phyloP scores from a whole-genome alignment of 768 basidiomycete genomes.

The Naganishia friedmannii region DNA sequence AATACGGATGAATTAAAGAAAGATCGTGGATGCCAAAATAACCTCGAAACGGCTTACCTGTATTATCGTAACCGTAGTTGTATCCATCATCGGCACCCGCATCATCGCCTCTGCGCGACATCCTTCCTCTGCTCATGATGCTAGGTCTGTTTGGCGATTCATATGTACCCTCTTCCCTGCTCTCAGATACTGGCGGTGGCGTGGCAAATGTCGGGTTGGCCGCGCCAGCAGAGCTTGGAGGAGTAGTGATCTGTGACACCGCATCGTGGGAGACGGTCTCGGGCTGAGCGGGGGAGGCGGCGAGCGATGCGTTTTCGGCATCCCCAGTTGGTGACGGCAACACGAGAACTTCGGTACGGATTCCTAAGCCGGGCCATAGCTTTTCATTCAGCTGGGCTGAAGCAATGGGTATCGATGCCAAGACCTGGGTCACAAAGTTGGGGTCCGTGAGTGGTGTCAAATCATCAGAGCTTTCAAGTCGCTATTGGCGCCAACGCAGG shows the following conservation, averaged over 20 bases:
- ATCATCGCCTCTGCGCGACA: slow-evolving; percentile 16
- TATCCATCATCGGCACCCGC: slow-evolving; percentile 24
- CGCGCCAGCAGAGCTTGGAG: neutral
- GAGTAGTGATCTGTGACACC: neutral
- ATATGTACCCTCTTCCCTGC: neutral
- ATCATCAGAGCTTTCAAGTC: slow-evolving; percentile 58
- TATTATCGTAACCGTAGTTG: slow-evolving; percentile 28
- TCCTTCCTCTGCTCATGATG: slow-evolving; percentile 30
- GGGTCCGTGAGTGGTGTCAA: slow-evolving; percentile 82
- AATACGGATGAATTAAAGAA: neutral
- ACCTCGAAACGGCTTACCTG: slow-evolving; percentile 12
- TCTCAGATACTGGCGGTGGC: neutral
- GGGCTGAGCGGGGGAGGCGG: neutral
- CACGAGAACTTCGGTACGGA: slow-evolving; percentile 59
- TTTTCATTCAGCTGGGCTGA: slow-evolving; percentile 61
- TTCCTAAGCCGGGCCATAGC: slow-evolving; percentile 78
- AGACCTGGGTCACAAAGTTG: slow-evolving; percentile 62
- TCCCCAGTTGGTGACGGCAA: slow-evolving; percentile 31
- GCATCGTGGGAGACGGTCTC: neutral
- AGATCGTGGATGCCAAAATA: neutral
- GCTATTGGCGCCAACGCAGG: slow-evolving; percentile 31
- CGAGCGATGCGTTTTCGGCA: neutral
- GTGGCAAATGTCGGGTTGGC: neutral
- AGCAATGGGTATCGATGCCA: slow-evolving; percentile 55
- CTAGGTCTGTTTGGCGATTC: slow-evolving; percentile 3